These are phyloP conservation scores for Cucumis melo DNA, from an alignment of 306 rosid species.

Conservation along the genomic window DNA sequence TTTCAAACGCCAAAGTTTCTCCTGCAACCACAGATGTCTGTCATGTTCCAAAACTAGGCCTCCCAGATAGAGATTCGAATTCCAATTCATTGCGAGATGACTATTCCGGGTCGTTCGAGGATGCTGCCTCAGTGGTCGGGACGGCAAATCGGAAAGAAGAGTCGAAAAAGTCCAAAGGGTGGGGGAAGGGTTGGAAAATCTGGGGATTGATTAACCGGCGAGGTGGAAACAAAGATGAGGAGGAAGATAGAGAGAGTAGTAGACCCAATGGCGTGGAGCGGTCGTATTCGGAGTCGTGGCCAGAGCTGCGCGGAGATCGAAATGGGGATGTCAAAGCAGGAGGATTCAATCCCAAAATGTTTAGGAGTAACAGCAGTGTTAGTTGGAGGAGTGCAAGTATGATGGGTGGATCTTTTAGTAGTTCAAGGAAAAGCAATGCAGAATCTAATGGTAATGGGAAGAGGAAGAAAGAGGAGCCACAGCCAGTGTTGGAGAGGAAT, in stretches of 20 bases:
- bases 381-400: constrained; percentile 15
- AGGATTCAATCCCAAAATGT: constrained; percentile 46
- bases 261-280: constrained; percentile 62
- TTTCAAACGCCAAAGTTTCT: constrained; percentile 57
- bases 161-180: constrained; percentile 54
- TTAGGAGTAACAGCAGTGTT: constrained; percentile 51
- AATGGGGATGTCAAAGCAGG: constrained; percentile 31
- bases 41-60: constrained; percentile 34
- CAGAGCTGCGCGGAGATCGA: constrained; percentile 51
- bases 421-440: constrained; percentile 40
- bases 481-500: constrained; percentile 72
- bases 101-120: constrained; percentile 53
- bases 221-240: constrained; percentile 59
- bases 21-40: constrained; percentile 43
- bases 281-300: constrained; percentile 80
- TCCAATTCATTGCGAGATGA: constrained; percentile 66
- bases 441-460: constrained; percentile 33
- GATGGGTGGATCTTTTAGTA: constrained; percentile 37
- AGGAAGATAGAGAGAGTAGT: constrained; percentile 49
- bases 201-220: constrained; percentile 74
- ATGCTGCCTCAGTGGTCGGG: constrained; percentile 35
- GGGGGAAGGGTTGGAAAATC: constrained; percentile 86
- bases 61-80: constrained; percentile 51
- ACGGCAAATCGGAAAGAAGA: constrained; percentile 24
- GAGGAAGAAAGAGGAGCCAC: constrained; percentile 41